Evolutionary conservation across 495 filamentous ascomycete genomes (phyloP), one percentile per base, ranked within the genome.

Genomic region (Cetradonia linearis): DNA sequence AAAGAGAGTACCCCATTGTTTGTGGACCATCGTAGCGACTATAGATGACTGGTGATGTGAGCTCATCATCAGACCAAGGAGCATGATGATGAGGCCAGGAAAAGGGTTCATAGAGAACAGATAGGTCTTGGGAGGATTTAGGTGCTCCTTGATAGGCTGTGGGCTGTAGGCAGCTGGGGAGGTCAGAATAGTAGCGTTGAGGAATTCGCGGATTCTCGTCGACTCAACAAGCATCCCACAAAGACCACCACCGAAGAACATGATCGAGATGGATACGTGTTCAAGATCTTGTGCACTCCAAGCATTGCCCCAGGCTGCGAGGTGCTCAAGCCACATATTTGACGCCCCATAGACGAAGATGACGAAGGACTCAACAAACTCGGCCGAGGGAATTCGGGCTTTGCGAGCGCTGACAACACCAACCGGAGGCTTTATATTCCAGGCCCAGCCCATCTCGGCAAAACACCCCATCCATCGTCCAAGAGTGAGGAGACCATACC

Each of bases 191-290:
- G 82, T 82, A 11, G 74, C 77, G 69, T 91, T 95, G 25, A 96
- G 74, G 38, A 89, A 77, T 10, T 82, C 75, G 28, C 86, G 81
- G 62, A 95, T 77, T 46, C 76, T 72, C 34, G 71, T 76, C 5
- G 90, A 95, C 69, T 96, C 92, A 67, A 97, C 80, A 44, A 96
- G 84, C 86, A 96, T 94, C n/a, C 93, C 90, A 58, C 86, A 86
- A 69, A 94, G 69, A n/a, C 93, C 93, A 64, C 91, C 91, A 55
- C 93, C 93, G 61, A 96, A 87, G 75, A 98, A 97, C 75, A 98
- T 82, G 44, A 96, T 76, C 1, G 91, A 88, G 66, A 98, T 96
- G 7, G 89, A 93, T 52, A 94, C 76, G 69, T 98, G 93, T 74
- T 98, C 91, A 6, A 98, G 73, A 70, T 97, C 93, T 37, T 83